A percentile compares a stretch with the other conserved stretches of the same genome.
phyloP scores from a whole-genome alignment of 768 basidiomycete species.

The Cubamyces sp. region DNA sequence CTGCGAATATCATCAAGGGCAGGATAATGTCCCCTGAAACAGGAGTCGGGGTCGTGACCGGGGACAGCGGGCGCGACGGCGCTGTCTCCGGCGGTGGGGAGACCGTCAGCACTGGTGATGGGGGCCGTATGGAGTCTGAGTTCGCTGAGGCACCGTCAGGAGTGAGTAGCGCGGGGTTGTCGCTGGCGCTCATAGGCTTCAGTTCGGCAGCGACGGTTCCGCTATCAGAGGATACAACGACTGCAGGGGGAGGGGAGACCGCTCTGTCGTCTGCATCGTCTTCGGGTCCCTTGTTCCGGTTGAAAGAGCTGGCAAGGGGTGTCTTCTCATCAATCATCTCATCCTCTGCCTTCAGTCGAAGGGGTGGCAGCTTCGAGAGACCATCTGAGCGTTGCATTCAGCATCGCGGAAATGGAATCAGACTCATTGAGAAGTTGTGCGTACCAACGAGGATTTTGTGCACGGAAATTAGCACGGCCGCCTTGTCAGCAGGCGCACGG shows the following conservation, averaged over 20 bases:
- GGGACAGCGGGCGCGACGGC: slow-evolving; percentile 16
- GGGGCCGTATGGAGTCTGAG: slow-evolving; percentile 7
- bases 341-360: slow-evolving; percentile 71
- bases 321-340: slow-evolving; percentile 43
- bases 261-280: slow-evolving; percentile 11
- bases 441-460: slow-evolving; percentile 88
- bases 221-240: slow-evolving; percentile 14
- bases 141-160: slow-evolving; percentile 13
- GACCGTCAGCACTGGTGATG: slow-evolving; percentile 19
- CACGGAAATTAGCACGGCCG: slow-evolving; percentile 75
- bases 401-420: background rate
- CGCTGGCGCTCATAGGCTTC: slow-evolving; percentile 2
- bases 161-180: slow-evolving; percentile 11
- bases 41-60: slow-evolving; percentile 45
- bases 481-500: slow-evolving; percentile 77
- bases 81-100: slow-evolving; percentile 21
- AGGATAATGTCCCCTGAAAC: slow-evolving; percentile 90
- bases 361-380: slow-evolving; percentile 70
- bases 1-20: slow-evolving; percentile 91
- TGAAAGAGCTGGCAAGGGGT: slow-evolving; percentile 30
- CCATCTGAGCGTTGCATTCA: slow-evolving; percentile 56
- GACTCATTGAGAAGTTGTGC: slow-evolving; percentile 25
- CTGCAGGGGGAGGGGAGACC: slow-evolving; percentile 19
- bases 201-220: slow-evolving; percentile 4
- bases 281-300: slow-evolving; percentile 1